Base-by-base conservation (phyloP, 208 protist species). In the Herpetomonas samuelpessoai region DNA sequence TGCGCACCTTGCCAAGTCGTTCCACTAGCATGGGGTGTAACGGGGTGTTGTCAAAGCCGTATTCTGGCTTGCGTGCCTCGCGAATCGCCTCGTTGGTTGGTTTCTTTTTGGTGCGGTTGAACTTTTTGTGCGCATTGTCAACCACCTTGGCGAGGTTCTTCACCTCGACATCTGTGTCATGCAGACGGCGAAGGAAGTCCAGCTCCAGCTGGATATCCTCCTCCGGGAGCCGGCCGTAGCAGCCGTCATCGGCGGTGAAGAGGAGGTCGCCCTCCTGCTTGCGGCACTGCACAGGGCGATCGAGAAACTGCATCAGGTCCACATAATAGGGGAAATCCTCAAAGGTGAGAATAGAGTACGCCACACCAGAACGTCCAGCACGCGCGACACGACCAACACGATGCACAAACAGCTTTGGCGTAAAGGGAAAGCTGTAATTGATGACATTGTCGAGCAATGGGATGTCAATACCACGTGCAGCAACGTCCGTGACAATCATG, bases 401-500 rank as follows among this genome's bases (percentile, higher is more conserved):
- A 47, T 98, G 95, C n/a, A 99, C 81, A 70, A 98, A 99, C 7
- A 99, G 75, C 79, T 99, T 99, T 10, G 98, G 86, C 46, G 76
- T 97, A 4, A 90, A 68, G 12, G 99, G 97, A 58, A 99, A 99
- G 58, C 99, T 98, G 65, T 96, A 99, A 88, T 99, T 99, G 53
- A 99, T 93, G 2, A 99, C 98, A 69, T 99, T 98, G 77, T 99
- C 98, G 0, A 99, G 79, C 31, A 98, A 67, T 27, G 98, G 98
- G 46, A 99, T 83, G 79, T 99, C 99, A 3, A 99, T 76, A 74
- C 99, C 99, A 70, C 99, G 95, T 6, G 98, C 98, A 1, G 99
- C 98, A 3, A 99, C 95, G 80, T 99, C 98, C 2, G 99, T 99
- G 9, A 99, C 98, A 18, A 99, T 52, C 69, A 99, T 92, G 18